Conservation (phyloP, 2,329 filamentous ascomycete genomes). For the Hypoxylon sp. region DNA sequence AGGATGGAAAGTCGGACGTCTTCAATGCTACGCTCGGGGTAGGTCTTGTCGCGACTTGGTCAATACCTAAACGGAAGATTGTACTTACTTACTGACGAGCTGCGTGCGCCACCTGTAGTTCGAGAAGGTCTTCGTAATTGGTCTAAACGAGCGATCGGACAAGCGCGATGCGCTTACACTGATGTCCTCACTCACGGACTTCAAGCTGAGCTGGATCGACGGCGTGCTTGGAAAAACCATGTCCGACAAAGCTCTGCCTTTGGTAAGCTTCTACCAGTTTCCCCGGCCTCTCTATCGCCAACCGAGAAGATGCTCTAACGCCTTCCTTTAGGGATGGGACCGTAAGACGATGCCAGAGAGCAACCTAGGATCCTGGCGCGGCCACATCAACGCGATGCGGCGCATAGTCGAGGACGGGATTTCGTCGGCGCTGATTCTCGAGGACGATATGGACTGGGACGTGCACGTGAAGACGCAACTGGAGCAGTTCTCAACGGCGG, state of each 20-base stretch:
- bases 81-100: neutral
- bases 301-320: constrained; percentile 1
- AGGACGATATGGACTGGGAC: constrained; percentile 57
- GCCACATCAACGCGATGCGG: constrained; percentile 48
- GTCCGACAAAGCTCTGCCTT: constrained; percentile 52
- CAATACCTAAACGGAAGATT: neutral
- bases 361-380: constrained; percentile 51
- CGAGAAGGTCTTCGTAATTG: constrained; percentile 55
- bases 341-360: constrained; percentile 38
- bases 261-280: constrained; percentile 19
- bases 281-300: neutral
- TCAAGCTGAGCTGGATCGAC: constrained; percentile 53
- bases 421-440: constrained; percentile 52
- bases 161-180: constrained; percentile 56
- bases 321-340: constrained; percentile 35
- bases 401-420: constrained; percentile 47
- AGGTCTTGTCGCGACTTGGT: constrained; percentile 1
- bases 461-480: constrained; percentile 47
- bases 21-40: constrained; percentile 33
- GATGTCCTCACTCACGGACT: constrained; percentile 50
- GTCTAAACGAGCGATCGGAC: constrained; percentile 54
- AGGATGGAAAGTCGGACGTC: constrained; percentile 22
- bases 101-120: constrained; percentile 41
- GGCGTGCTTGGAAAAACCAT: constrained; percentile 51
- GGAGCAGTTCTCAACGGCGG: constrained; percentile 40